Conservation (phyloP, 345 rosid genomes). For the Acer yangbiense region DNA sequence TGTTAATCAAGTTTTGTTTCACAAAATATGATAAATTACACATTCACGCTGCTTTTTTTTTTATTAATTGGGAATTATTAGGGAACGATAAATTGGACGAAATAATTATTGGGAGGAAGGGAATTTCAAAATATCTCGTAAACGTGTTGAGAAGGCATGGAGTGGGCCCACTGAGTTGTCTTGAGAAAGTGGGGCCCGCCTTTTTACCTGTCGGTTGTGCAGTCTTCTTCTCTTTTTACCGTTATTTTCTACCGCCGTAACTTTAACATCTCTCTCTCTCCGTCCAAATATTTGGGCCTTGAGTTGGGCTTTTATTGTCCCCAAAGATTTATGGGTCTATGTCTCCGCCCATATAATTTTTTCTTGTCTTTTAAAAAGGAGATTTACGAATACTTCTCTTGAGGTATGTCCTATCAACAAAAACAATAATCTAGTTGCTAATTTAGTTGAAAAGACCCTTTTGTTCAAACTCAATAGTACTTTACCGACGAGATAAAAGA, state of each 20-base stretch:
- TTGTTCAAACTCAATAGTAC: too few relatives aligned
- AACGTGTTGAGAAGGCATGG: background rate
- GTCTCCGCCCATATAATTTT: too few relatives aligned
- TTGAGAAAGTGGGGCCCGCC: background rate
- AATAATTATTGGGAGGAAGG: background rate
- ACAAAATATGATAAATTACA: too few relatives aligned
- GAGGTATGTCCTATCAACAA: background rate
- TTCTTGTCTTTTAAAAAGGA: background rate
- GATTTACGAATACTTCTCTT: background rate
- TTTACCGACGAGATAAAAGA: too few relatives aligned
- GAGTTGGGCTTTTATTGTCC: background rate
- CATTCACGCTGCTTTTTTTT: too few relatives aligned
- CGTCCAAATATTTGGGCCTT: background rate
- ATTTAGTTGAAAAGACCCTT: too few relatives aligned
- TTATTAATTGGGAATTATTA: too few relatives aligned
- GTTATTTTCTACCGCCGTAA: too few relatives aligned
- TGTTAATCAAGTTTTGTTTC: too few relatives aligned
- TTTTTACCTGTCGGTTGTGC: conserved; percentile 6
- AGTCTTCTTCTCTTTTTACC: conserved; percentile 5
- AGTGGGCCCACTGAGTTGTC: background rate
- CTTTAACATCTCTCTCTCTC: too few relatives aligned
- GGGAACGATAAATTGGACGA: background rate
- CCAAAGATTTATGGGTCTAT: background rate
- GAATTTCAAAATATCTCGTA: conserved; percentile 2
- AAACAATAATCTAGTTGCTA: background rate